Conservation (phyloP, 129 eudicot species). For the Flaveria robusta region DNA sequence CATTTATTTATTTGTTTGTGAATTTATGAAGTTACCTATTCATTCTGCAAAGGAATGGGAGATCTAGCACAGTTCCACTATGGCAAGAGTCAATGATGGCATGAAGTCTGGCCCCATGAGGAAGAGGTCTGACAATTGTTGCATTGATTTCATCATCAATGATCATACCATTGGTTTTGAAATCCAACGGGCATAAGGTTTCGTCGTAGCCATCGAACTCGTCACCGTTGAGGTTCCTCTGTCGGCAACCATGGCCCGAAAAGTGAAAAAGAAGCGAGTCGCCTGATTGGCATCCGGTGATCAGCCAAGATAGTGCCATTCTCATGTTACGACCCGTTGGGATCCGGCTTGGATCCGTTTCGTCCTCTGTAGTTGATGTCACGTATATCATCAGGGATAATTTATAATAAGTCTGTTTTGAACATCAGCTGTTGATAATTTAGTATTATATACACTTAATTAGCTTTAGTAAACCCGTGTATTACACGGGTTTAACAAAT, state of each 20-base stretch:
- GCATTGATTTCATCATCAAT: conserved; percentile 91
- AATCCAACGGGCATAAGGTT: conserved; percentile 93
- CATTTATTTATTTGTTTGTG: too few species aligned
- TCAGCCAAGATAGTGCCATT: conserved; percentile 80
- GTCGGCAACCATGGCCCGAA: conserved; percentile 95
- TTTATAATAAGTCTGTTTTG: neutral
- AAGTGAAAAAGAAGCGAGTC: conserved; percentile 89
- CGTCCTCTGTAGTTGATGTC: conserved; percentile 68
- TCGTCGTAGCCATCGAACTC: conserved; percentile 97
- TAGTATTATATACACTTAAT: too few species aligned
- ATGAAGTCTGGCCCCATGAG: conserved; percentile 82
- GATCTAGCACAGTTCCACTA: conserved; percentile 92
- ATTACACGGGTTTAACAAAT: too few species aligned
- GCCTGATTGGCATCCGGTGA: conserved; percentile 84
- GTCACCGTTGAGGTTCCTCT: conserved; percentile 77
- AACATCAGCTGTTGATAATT: too few species aligned
- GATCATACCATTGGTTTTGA: conserved; percentile 93
- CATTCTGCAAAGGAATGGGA: conserved; percentile 92
- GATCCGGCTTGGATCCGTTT: conserved; percentile 68
- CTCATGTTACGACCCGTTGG: conserved; percentile 85
- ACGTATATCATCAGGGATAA: neutral
- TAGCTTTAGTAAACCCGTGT: too few species aligned
- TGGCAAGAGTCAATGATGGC: conserved; percentile 98
- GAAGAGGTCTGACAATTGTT: conserved; percentile 76
- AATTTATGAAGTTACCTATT: conserved; percentile 45